Conservation (phyloP, 805 yeast species). For the Saturnispora diversa region DNA sequence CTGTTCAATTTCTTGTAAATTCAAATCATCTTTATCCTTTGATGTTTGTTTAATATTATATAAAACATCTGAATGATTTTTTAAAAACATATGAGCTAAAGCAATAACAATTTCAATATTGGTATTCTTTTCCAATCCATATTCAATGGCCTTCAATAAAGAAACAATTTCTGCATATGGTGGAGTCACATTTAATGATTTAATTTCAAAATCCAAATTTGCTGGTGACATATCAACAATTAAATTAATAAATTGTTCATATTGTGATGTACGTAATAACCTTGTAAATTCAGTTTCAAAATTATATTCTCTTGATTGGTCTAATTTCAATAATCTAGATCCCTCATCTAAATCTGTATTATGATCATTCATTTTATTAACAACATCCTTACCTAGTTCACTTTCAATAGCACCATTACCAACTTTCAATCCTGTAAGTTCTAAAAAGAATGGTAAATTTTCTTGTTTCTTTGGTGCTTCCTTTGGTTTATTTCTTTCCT, state of each 20-base stretch:
- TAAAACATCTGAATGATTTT: slow-evolving; percentile 77
- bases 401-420: slow-evolving; percentile 59
- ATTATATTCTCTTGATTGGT: slow-evolving; percentile 30
- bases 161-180: slow-evolving; percentile 59
- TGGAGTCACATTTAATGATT: slow-evolving; percentile 59
- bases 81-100: slow-evolving; percentile 63
- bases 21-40: slow-evolving; percentile 13
- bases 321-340: slow-evolving; percentile 30
- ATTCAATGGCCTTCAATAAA: slow-evolving; percentile 60
- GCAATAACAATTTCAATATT: slow-evolving; percentile 80
- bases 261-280: slow-evolving; percentile 52
- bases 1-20: slow-evolving; percentile 27
- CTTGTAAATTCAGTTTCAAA: slow-evolving; percentile 73
- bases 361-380: slow-evolving; percentile 24
- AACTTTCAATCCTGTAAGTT: slow-evolving; percentile 54
- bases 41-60: slow-evolving; percentile 19
- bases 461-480: slow-evolving; percentile 84
- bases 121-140: slow-evolving; percentile 46
- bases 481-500: slow-evolving; percentile 78
- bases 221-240: slow-evolving; percentile 65
- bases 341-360: slow-evolving; percentile 16
- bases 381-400: slow-evolving; percentile 29
- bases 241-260: slow-evolving; percentile 42
- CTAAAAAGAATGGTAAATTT: slow-evolving; percentile 72
- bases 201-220: slow-evolving; percentile 73